Evolutionary conservation across 352 stramenopile species (phyloP).

Genomic region (Phytophthora quininea): DNA sequence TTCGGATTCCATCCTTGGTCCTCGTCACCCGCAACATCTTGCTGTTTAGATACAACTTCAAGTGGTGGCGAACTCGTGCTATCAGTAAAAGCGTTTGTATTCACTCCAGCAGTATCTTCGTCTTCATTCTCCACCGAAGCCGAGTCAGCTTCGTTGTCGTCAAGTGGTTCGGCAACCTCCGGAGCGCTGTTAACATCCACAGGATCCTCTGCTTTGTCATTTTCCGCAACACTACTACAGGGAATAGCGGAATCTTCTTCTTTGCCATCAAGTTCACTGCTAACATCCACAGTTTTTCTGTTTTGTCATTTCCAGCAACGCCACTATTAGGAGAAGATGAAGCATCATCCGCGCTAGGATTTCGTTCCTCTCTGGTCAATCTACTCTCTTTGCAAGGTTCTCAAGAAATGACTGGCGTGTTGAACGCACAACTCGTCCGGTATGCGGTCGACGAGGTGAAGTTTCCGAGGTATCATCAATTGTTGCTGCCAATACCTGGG

Average conservation of each 20-base stretch:
- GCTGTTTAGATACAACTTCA: no score
- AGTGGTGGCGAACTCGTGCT: no score
- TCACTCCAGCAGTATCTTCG: conserved; percentile 5
- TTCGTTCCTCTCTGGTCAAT: not conserved
- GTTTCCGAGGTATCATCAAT: conserved; percentile 10
- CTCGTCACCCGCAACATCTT: no score
- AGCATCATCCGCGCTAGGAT: no score
- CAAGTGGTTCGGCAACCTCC: not conserved
- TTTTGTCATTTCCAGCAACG: no score
- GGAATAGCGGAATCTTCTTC: not conserved
- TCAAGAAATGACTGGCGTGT: conserved; percentile 31
- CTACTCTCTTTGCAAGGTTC: conserved; percentile 14
- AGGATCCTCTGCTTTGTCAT: not conserved
- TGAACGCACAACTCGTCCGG: conserved; percentile 11
- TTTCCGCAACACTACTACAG: not conserved
- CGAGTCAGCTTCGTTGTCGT: conserved; percentile 1
- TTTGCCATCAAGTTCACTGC: no score
- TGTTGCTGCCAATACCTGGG: not conserved
- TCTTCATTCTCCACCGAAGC: conserved; percentile 6
- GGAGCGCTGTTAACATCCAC: not conserved
- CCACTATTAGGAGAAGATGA: no score
- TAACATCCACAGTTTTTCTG: not conserved
- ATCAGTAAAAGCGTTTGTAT: no score
- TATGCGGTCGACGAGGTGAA: conserved; percentile 28
- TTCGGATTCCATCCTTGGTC: no score